Evolutionary conservation across 352 stramenopile genomes (phyloP).

Genomic region (Globisporangium nodosum): DNA sequence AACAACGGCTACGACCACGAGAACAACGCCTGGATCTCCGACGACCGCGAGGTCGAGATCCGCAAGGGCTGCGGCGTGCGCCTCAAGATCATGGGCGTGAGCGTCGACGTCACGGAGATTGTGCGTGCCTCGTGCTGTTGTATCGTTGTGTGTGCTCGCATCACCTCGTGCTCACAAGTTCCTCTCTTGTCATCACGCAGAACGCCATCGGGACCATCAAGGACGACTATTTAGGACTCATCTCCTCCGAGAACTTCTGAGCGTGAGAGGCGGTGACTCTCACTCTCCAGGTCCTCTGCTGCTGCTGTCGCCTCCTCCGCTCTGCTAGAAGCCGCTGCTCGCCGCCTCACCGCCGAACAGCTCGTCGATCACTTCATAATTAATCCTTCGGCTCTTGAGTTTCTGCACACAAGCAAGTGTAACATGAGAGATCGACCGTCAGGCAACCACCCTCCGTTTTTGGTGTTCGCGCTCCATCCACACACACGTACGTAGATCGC

Average conservation of each 20-base stretch:
- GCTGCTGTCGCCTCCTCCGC: too few relatives aligned
- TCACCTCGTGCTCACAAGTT: neutral
- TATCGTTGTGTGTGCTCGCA: neutral
- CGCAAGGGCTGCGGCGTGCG: constrained; percentile 93
- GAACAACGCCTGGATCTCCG: constrained; percentile 96
- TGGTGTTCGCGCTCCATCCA: too few relatives aligned
- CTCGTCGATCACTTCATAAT: constrained; percentile 88
- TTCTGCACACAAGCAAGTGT: constrained; percentile 34
- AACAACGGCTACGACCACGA: constrained; percentile 96
- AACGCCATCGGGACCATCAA: constrained; percentile 98
- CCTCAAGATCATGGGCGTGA: constrained; percentile 96
- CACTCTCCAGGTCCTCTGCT: too few relatives aligned
- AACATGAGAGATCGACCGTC: neutral
- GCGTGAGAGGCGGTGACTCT: neutral
- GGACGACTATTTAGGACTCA: constrained; percentile 97
- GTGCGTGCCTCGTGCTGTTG: constrained; percentile 19
- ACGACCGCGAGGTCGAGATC: constrained; percentile 97
- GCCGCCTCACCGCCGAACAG: constrained; percentile 83
- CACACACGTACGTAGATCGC: constrained; percentile 77
- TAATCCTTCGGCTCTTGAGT: constrained; percentile 87
- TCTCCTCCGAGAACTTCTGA: constrained; percentile 83
- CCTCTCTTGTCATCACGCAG: constrained; percentile 22
- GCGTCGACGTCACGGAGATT: constrained; percentile 96
- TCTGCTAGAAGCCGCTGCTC: constrained; percentile 59
- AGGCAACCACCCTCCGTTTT: constrained; percentile 12